Base-by-base conservation (phyloP, 805 yeast genomes). In the Metschnikowia vanudenii region DNA sequence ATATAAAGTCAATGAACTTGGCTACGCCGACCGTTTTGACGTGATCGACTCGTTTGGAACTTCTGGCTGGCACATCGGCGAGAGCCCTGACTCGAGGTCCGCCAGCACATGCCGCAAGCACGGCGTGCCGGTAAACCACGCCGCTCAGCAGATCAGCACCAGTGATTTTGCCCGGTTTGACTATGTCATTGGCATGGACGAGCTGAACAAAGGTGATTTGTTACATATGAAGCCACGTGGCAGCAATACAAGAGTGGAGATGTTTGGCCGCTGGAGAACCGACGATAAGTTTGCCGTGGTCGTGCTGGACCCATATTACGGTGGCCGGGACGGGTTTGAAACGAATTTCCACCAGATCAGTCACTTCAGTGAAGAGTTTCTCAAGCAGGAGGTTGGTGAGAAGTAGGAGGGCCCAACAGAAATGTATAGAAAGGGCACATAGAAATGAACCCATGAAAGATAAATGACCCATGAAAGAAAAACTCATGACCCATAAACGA, bases 281-380 rank as follows among this genome's bases (percentile, higher is more conserved):
- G 80, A 79, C 56, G 34, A 41, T 4, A 63, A 68, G 34, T 79
- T 75, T 49, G 72, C 71, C 16, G 72, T 65, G 30, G 79, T 87
- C 29, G 91, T 91, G 5, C 87, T 81, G 45, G 98, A 91, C 63
- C 98, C 98, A 1, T 91, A 92, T 64, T 92, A 91, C 60, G 97
- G 97, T 4, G 96, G 95, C 0, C 69, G 68, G 17, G 76, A 80
- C 53, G 96, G 97, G 1, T 91, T 91, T 61, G 94, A 88, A 63
- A 75, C 71, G 46, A 88, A 87, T 64, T 91, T 82, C 61, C 61
- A 76, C 46, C 98, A 91, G 61, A 74, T 90, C 41, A 60, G 69
- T 10, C 90, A 86, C 56, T 92, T 92, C 62, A 80, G 88, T 47
- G 79, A 84, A 53, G 82, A 81, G 50, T 86, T 91, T 53, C 58